Evolutionary conservation across 768 basidiomycete species (phyloP).

Genomic region (Psilocybe cyanescens): DNA sequence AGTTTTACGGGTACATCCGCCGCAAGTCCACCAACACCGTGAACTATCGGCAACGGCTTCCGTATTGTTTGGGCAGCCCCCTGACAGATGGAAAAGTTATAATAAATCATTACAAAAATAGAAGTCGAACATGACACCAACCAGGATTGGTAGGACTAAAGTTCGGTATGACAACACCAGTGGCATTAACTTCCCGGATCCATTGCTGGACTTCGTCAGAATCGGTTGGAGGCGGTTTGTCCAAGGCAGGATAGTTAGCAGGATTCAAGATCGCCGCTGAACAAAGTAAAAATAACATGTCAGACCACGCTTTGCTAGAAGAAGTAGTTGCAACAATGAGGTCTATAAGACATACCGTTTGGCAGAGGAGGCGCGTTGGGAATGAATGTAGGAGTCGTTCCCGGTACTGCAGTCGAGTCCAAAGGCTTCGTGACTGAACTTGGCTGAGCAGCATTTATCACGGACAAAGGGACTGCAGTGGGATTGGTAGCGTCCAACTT

Average conservation of each 20-base stretch:
- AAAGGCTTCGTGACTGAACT: slow-evolving; percentile 49
- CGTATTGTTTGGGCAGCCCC: slow-evolving; percentile 64
- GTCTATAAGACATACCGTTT: slow-evolving; percentile 41
- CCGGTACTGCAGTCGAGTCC: slow-evolving; percentile 49
- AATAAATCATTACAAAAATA: slow-evolving; percentile 9
- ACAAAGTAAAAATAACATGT: slow-evolving; percentile 2
- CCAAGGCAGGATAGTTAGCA: slow-evolving; percentile 69
- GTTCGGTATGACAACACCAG: slow-evolving; percentile 63
- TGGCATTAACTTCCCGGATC: slow-evolving; percentile 62
- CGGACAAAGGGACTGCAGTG: slow-evolving; percentile 60
- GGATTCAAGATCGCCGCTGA: slow-evolving; percentile 49
- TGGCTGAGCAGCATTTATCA: slow-evolving; percentile 47
- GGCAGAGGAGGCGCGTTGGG: slow-evolving; percentile 64
- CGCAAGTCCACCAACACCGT: slow-evolving; percentile 84
- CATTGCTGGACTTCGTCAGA: slow-evolving; percentile 69
- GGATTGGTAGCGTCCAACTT: slow-evolving; percentile 56
- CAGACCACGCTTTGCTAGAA: not conserved
- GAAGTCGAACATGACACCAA: slow-evolving; percentile 22
- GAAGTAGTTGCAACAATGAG: not conserved
- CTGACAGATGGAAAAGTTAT: slow-evolving; percentile 26
- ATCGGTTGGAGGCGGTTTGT: slow-evolving; percentile 60
- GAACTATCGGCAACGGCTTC: slow-evolving; percentile 54
- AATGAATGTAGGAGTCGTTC: slow-evolving; percentile 52
- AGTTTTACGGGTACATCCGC: slow-evolving; percentile 65
- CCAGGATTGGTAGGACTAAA: slow-evolving; percentile 46